Evolutionary conservation across 768 basidiomycete species (phyloP), one percentile per base, ranked within the genome.

Genomic region (Trametes gibbosa): DNA sequence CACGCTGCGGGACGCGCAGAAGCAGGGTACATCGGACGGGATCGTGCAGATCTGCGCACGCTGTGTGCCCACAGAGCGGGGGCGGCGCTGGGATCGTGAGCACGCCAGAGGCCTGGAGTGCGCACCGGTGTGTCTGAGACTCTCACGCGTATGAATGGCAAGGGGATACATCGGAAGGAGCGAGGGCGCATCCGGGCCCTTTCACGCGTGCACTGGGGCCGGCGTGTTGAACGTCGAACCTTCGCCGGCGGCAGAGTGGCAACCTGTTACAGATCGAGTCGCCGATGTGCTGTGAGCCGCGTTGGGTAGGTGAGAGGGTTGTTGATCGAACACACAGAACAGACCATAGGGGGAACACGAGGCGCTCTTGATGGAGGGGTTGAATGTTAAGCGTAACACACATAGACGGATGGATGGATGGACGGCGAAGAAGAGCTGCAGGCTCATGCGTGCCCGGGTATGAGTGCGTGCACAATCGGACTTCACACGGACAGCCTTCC

Each of bases 141-240:
- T 56, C 55, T 14, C 55, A 56, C 55, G 47, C 21, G 19, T 42
- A 56, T 49, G 55, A 56, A 56, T 56, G 47, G 47, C n/a, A 23
- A 39, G 55, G 55, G 46, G 55, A 56, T 56, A 49, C 55, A 49
- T 56, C 55, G 55, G 55, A 56, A 37, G 47, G 55, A 56, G 39
- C 37, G 47, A 41, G 55, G 25, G 19, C 19, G 55, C 55, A 47
- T 41, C 55, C 55, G 55, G 47, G 25, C 46, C 32, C 47, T 49
- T 49, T 49, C 19, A 27, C 47, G 32, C 34, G n/a, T 56, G 40
- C 39, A 39, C 19, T 34, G 45, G 9, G 29, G 3, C 23, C 54
- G 47, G 55, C 21, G 40, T 32, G 37, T 42, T 49, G 47, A 42
- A 41, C 55, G 25, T 41, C 41, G 47, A 42, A 41, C 55, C 55